Evolutionary conservation across 208 protist genomes (phyloP).

Genomic region (Acanthamoeba rhysodes): DNA sequence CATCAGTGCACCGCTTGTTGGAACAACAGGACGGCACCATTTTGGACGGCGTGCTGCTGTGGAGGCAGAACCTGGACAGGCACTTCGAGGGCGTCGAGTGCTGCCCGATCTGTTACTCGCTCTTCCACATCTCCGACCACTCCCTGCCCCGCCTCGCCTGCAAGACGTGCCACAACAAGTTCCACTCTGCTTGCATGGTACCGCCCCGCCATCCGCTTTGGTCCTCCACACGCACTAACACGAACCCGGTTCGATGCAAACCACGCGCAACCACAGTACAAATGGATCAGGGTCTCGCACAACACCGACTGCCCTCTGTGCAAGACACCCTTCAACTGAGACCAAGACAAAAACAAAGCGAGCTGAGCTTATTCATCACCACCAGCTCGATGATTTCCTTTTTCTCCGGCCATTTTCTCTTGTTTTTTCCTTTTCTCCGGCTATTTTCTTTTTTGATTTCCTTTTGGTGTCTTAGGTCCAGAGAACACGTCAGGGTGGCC

Average conservation of each 20-base stretch:
- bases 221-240: no score
- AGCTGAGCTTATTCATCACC: no score
- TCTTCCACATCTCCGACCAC: constrained; percentile 68
- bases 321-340: constrained; percentile 75
- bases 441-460: no score
- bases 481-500: no score
- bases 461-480: no score
- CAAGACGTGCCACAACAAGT: constrained; percentile 80
- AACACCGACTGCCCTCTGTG: constrained; percentile 77
- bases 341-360: no score
- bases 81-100: constrained; percentile 78
- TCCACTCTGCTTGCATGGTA: constrained; percentile 76
- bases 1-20: neutral
- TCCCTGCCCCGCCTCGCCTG: constrained; percentile 65
- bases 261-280: constrained; percentile 35
- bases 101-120: constrained; percentile 75
- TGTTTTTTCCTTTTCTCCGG: no score
- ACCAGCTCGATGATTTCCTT: no score
- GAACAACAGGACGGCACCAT: constrained; percentile 34
- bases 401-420: no score
- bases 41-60: constrained; percentile 65
- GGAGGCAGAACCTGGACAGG: constrained; percentile 73
- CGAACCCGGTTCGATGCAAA: no score
- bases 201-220: no score
- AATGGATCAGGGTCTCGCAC: constrained; percentile 75